Base-by-base conservation (phyloP, 1,139 yeast genomes). In the Candida sanyaensis region DNA sequence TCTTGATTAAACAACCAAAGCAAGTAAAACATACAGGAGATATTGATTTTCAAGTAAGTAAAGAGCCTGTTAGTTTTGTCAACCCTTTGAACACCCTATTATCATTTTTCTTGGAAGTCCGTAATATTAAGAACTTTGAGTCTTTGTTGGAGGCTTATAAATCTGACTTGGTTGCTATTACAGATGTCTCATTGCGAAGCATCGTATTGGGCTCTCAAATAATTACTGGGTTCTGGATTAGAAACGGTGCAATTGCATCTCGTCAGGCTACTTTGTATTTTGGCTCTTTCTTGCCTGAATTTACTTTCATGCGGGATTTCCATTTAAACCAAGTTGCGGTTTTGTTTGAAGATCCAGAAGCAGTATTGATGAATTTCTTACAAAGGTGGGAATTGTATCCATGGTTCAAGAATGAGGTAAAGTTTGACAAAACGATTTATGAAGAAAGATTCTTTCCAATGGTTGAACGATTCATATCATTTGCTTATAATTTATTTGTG, bases 171-270 rank as follows among this genome's bases (percentile, higher is more conserved):
- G 56, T 77, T 47, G 61, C 63, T 3, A 68, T 82, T 17, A 72
- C 86, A 0, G 90, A 84, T 60, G 66, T 76, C 41, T 75, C 88
- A 0, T 65, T 87, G 43, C 72, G 88, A 58, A 75, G 85, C 21
- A 69, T 84, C 9, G 96, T 88, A 0, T 68, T 88, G 21, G 74
- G 86, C 6, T 75, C 92, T 0, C 97, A 93, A 62, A 83, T 91
- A 12, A 81, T 83, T 41, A 77, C 81, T 1, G 96, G 96, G 0
- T 80, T 86, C 52, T 93, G 98, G 98, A 89, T 93, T 3, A 79
- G 98, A 62, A 93, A 93, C 62, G 89, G 89, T n/a, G 57, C 70
- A 42, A 68, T 80, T 6, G 78, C 77, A 2, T 64, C 81, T 3
- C 72, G 77, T 42, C 84, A 81, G 55, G 79, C 76, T 0, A 54